Evolutionary conservation across 177 flowering plant species (phyloP), one percentile per base, ranked within the genome.

Genomic region (Vitis hybrid): DNA sequence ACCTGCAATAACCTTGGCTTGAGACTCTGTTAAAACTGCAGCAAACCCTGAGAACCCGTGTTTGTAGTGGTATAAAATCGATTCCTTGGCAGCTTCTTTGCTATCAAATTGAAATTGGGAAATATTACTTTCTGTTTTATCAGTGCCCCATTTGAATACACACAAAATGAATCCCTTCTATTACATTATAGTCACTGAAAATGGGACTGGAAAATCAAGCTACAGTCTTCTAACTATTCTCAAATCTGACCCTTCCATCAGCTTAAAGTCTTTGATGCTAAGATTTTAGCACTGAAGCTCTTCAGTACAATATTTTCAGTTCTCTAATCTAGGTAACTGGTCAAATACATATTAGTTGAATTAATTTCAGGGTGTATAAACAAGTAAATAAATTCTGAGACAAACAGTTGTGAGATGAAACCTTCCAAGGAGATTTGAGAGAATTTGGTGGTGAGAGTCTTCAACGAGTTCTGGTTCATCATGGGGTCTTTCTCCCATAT

Each of bases 11-110:
- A 67, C 61, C 76, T 71, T 58, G 14, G 87, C 88, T 64, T 85
- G 83, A 49, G 79, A 70, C 19, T 78, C 68, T 6, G 81, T 80
- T 59, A 87, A 51, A 23, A 73, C 67, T 4, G 84, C 90, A 60
- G 87, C 80, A 78, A 87, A 87, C 57, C 90, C 90, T 2, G 87
- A 85, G 67, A 83, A 87, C 2, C 85, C 85, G 74, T 83, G 85
- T 74, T 77, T 84, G 84, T 84, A 82, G 77, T 81, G 80, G 76
- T 86, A 82, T 48, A 82, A 60, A 45, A 86, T 80, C 9, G 84
- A 81, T 34, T 75, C 69, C 72, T 5, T 62, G 13, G 84, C 84
- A 66, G 80, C 83, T 74, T 82, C 80, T 67, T 83, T 67, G 73
- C 89, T 87, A 65, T 59, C 69, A 74, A 62, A 71, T 61, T 50